Conservation (phyloP, 208 protist genomes). For the Leishmania turanica region DNA sequence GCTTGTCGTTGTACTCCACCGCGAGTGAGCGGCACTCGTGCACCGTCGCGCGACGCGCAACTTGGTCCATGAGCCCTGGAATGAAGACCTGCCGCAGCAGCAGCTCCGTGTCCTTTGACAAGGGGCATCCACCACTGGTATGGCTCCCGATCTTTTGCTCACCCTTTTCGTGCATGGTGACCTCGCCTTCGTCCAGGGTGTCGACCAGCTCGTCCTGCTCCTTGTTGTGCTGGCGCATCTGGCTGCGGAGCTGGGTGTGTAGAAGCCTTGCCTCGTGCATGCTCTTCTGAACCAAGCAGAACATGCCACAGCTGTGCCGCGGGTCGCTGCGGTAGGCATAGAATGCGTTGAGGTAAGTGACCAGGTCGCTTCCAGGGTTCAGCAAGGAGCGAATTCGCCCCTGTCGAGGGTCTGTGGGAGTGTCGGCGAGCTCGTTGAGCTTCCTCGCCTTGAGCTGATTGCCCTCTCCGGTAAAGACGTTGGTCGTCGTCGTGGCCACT, state of each 20-base stretch:
- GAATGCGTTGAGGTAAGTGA: constrained; percentile 84
- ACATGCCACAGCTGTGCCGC: constrained; percentile 41
- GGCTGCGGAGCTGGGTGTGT: constrained; percentile 56
- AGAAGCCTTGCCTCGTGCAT: constrained; percentile 78
- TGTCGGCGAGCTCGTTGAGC: constrained; percentile 33
- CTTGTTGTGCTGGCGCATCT: constrained; percentile 30
- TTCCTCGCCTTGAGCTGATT: constrained; percentile 75
- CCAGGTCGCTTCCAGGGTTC: constrained; percentile 84
- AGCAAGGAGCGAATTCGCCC: constrained; percentile 57
- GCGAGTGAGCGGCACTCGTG: constrained; percentile 86
- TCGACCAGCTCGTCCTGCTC: constrained; percentile 56
- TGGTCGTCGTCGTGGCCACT: constrained; percentile 75
- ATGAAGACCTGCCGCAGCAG: constrained; percentile 83
- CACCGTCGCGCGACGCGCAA: constrained; percentile 84
- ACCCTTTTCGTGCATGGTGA: constrained; percentile 14
- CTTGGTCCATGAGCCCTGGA: constrained; percentile 86
- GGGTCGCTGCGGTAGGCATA: constrained; percentile 50
- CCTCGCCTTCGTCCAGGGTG: constrained; percentile 68
- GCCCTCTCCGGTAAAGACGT: constrained; percentile 85
- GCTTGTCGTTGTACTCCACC: constrained; percentile 87
- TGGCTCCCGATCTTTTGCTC: background rate
- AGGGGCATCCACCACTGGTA: background rate
- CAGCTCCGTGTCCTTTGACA: constrained; percentile 66
- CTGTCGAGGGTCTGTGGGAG: constrained; percentile 42
- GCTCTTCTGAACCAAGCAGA: constrained; percentile 89